Base-by-base conservation (phyloP, 305 asterid genomes). In the Andrographis paniculata region DNA sequence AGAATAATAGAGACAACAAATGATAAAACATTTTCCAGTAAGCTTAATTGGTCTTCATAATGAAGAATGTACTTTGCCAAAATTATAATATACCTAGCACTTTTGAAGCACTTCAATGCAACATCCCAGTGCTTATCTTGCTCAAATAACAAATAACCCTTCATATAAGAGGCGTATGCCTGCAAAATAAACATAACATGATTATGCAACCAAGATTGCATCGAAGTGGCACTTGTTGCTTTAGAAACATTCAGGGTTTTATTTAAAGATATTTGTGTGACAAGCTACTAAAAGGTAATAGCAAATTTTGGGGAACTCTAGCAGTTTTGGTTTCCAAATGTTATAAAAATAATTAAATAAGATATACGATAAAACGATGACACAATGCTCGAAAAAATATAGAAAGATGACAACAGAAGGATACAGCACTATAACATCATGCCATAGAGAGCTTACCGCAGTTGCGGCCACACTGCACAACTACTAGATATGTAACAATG, bases 151-250 rank as follows among this genome's bases (percentile, higher is more conserved):
- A 89, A 72, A 70, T 68, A 72, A 62, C 95, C 98, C 68, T 73
- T 89, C 98, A 89, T 85, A 71, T 80, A 82, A 52, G 95, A 73
- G 46, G 98, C 95, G 35, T 89, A 89, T 12, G 98, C 96, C 96
- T 89, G 87, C 56, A 35, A 22, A 33, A 58, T 56, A 37, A 51
- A 62, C 31, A 47, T 31, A 48, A 18, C 42, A 69, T 14, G 64
- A 27, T 37, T 37, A n/a, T 0, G 55, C 46, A 31, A 50, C 33
- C 27, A 45, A 40, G 20, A 49, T 31, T 24, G 14, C 17, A 31
- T 19, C 35, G 31, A 1, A 6, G 30, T 24, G 4, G 30, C 30
- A n/a, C n/a, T 15, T 24, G 22, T 28, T 48, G 17, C 7, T 16
- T 39, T 16, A 24, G n/a, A 17, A 10, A 39, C 24, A 24, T 18